Conservation (phyloP, 192 early-diverging fungal genomes). For the Coemansia sp. region DNA sequence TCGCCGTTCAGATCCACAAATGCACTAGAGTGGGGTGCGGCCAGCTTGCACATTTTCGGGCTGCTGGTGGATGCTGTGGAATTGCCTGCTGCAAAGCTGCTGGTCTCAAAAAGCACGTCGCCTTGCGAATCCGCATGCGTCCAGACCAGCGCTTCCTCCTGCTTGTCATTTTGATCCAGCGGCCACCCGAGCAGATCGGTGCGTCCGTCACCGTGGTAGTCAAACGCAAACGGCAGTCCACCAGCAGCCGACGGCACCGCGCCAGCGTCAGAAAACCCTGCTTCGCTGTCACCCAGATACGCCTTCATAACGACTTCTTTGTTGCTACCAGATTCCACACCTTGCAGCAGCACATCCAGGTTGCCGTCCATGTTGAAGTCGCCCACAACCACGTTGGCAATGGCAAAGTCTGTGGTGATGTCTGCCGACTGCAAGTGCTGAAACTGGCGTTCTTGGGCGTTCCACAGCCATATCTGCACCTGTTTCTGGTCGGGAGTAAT, state of each 20-base stretch:
- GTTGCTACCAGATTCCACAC: constrained; percentile 26
- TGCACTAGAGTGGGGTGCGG: constrained; percentile 85
- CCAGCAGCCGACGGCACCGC: constrained; percentile 16
- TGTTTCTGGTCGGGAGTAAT: constrained; percentile 66
- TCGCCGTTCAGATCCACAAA: constrained; percentile 93
- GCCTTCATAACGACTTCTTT: constrained; percentile 64
- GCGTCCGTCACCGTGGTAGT: constrained; percentile 27
- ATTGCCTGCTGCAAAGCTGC: constrained; percentile 7
- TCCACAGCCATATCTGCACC: constrained; percentile 71
- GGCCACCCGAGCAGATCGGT: constrained; percentile 26
- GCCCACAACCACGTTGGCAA: constrained; percentile 76
- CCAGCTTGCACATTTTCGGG: constrained; percentile 60
- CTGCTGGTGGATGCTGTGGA: constrained; percentile 12
- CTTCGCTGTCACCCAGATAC: constrained; percentile 70
- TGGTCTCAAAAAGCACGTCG: constrained; percentile 43
- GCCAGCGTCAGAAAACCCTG: constrained; percentile 58
- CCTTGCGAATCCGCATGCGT: constrained; percentile 60
- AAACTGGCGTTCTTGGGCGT: constrained; percentile 56
- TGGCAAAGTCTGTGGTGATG: constrained; percentile 45
- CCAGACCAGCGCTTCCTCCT: constrained; percentile 22
- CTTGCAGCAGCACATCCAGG: constrained; percentile 82
- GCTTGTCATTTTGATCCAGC: constrained; percentile 12
- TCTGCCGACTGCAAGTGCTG: constrained; percentile 52
- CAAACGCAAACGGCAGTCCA: constrained; percentile 39
- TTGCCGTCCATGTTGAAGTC: constrained; percentile 91